phyloP scores from a whole-genome alignment of 257 asterid species.

The Penstemon barbatus region DNA sequence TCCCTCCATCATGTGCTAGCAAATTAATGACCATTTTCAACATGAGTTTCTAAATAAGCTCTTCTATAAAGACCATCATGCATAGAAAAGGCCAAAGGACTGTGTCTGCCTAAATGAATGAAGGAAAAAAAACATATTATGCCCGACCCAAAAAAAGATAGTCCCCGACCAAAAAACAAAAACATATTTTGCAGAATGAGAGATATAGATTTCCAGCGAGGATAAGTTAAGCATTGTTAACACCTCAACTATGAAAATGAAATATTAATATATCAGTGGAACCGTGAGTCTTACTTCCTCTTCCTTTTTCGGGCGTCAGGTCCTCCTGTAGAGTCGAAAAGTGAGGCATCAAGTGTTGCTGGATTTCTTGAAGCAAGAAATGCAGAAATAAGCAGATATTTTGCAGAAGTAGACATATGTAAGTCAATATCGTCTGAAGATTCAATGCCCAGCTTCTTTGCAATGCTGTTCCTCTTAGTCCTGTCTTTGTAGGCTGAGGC shows the following conservation, averaged over 20 bases:
- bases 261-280: background rate
- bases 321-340: conserved; percentile 97
- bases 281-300: conserved; percentile 63
- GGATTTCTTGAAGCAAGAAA: conserved; percentile 97
- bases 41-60: conserved; percentile 11
- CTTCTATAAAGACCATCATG: conserved; percentile 6
- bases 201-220: no score
- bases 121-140: background rate
- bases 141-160: no score
- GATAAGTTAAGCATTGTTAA: no score
- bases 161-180: no score
- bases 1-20: conserved; percentile 3
- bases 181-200: no score
- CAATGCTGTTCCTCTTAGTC: conserved; percentile 40
- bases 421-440: conserved; percentile 55
- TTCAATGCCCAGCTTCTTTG: conserved; percentile 50
- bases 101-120: background rate
- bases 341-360: conserved; percentile 93
- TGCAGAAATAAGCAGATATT: conserved; percentile 86
- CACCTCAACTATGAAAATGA: no score
- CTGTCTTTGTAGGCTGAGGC: conserved; percentile 43
- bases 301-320: conserved; percentile 62
- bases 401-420: conserved; percentile 87
- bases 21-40: background rate
- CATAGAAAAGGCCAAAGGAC: conserved; percentile 4